Conservation (phyloP, 2,329 filamentous ascomycete species). For the Xylaria sp. region DNA sequence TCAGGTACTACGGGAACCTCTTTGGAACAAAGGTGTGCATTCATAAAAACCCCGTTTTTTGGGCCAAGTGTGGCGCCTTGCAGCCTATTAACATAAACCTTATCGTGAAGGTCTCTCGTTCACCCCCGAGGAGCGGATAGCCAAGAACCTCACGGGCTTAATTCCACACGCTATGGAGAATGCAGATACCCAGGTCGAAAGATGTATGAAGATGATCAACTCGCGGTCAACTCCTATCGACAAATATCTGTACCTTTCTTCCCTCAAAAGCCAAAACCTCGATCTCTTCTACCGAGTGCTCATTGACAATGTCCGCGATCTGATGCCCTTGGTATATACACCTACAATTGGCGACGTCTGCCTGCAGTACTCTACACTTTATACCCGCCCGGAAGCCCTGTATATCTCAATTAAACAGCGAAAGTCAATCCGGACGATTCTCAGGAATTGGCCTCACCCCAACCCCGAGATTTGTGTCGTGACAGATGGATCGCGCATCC, state of each 20-base stretch:
- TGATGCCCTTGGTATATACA: conserved; percentile 88
- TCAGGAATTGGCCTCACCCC: conserved; percentile 90
- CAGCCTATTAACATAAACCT: conserved; percentile 21
- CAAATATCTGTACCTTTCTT: conserved; percentile 85
- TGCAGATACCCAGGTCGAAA: conserved; percentile 68
- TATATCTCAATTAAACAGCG: conserved; percentile 97
- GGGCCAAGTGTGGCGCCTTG: conserved; percentile 10
- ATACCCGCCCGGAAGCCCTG: conserved; percentile 92
- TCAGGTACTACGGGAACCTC: conserved; percentile 70
- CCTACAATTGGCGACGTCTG: conserved; percentile 96
- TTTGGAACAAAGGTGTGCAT: conserved; percentile 72
- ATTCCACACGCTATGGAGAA: conserved; percentile 72
- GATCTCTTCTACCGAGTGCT: conserved; percentile 87
- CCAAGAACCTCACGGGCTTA: conserved; percentile 73
- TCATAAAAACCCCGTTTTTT: conserved; percentile 23
- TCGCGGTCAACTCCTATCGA: conserved; percentile 77
- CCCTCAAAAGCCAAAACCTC: conserved; percentile 78
- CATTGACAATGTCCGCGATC: conserved; percentile 79
- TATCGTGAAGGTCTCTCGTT: conserved; percentile 69
- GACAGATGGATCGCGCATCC: conserved; percentile 92
- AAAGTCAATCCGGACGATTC: conserved; percentile 87
- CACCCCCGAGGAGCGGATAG: conserved; percentile 70
- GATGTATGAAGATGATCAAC: conserved; percentile 80
- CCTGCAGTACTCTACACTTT: conserved; percentile 94
- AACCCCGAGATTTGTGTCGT: conserved; percentile 96